Percentiles rank a stretch among this genome's conserved stretches.
Conservation (phyloP, 257 asterid species). For the Lantana camara region DNA sequence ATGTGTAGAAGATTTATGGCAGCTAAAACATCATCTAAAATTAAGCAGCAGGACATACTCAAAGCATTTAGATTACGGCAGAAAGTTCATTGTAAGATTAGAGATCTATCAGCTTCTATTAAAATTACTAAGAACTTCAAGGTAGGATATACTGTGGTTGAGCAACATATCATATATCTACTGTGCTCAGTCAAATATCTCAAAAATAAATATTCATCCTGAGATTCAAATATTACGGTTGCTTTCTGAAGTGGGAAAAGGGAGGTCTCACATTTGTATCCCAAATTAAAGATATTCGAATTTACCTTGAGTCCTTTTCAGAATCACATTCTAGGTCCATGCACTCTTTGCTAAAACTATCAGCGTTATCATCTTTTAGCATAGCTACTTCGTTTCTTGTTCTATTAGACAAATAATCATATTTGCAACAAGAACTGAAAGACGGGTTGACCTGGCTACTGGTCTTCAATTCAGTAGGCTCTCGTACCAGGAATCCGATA, state of each 20-base stretch:
- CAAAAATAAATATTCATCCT: too few species aligned
- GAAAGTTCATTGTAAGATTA: neutral
- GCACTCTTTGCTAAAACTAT: conserved; percentile 34
- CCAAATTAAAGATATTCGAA: conserved; percentile 20
- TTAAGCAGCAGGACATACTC: neutral
- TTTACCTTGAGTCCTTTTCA: conserved; percentile 58
- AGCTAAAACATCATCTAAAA: conserved; percentile 18
- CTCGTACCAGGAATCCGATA: too few species aligned
- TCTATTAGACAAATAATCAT: conserved; percentile 30
- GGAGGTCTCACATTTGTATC: conserved; percentile 10
- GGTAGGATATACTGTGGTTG: neutral
- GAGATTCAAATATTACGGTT: conserved; percentile 3
- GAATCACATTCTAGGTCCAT: conserved; percentile 68
- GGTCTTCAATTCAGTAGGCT: too few species aligned
- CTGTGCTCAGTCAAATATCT: too few species aligned
- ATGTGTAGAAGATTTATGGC: conserved; percentile 23
- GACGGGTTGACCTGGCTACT: conserved; percentile 34
- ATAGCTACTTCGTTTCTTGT: conserved; percentile 31
- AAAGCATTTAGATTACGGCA: conserved; percentile 6
- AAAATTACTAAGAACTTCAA: neutral
- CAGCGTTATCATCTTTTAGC: conserved; percentile 37
- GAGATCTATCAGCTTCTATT: neutral
- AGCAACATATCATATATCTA: too few species aligned
- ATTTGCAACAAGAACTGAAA: conserved; percentile 33
- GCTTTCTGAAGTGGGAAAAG: conserved; percentile 14